phyloP scores from a whole-genome alignment of 495 filamentous ascomycete species.

The Neurospora cerealis region DNA sequence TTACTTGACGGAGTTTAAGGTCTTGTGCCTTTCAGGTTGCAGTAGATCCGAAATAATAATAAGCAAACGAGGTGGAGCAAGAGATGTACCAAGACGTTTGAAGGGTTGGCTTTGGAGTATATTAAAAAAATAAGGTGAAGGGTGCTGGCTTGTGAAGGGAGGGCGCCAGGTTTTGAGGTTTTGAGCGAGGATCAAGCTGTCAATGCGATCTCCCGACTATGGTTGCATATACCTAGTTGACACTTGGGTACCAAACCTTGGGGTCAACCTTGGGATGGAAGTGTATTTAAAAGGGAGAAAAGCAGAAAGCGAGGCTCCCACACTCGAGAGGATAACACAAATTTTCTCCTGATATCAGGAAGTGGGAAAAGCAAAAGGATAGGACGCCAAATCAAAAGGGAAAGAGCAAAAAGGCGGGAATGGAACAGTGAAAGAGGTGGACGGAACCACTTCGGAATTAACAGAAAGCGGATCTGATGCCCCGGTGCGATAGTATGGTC shows the following conservation, averaged over 20 bases:
- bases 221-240: not conserved
- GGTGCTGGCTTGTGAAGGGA: not conserved
- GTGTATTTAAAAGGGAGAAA: not conserved
- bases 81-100: not conserved
- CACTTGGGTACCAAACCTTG: not conserved
- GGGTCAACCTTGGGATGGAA: not conserved
- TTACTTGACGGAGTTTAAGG: not conserved
- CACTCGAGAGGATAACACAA: not conserved
- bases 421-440: not conserved
- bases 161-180: not conserved
- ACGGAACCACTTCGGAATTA: not conserved
- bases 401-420: not conserved
- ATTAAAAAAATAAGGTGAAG: not conserved
- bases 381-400: not conserved
- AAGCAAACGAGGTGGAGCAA: not conserved
- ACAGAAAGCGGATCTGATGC: not conserved
- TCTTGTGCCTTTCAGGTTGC: not conserved
- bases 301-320: not conserved
- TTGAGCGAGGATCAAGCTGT: not conserved
- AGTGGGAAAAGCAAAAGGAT: not conserved
- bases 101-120: not conserved
- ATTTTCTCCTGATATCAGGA: not conserved
- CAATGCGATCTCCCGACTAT: not conserved
- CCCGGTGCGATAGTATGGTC: not conserved
- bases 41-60: not conserved